phyloP scores from a whole-genome alignment of 2,329 filamentous ascomycete species.

The Emmonsiellopsis sp. region DNA sequence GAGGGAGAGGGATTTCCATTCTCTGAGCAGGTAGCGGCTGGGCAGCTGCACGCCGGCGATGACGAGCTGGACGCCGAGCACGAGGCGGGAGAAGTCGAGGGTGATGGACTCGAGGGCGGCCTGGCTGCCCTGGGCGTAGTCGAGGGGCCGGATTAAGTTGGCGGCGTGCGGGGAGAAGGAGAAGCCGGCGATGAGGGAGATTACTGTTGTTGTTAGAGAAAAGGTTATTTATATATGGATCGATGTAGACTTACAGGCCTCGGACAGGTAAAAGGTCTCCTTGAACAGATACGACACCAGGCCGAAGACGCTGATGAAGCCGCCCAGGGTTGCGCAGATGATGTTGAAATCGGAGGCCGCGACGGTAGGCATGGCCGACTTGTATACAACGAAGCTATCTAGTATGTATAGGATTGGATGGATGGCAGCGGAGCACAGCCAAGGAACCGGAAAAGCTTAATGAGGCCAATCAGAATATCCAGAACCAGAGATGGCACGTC shows the following conservation, averaged over 20 bases:
- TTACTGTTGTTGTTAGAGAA: constrained; percentile 46
- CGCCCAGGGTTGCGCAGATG: constrained; percentile 67
- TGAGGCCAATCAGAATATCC: too few relatives aligned
- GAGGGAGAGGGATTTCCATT: constrained; percentile 67
- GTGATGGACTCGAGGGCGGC: constrained; percentile 62
- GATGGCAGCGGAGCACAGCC: constrained; percentile 1
- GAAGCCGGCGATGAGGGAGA: constrained; percentile 70
- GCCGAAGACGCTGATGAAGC: constrained; percentile 83
- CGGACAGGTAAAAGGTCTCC: constrained; percentile 82
- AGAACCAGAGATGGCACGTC: too few relatives aligned
- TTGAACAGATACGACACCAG: constrained; percentile 84
- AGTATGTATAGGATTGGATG: too few relatives aligned
- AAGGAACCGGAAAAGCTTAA: too few relatives aligned
- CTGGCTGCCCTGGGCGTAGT: constrained; percentile 56
- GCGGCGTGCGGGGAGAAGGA: constrained; percentile 68
- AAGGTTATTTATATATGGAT: neutral
- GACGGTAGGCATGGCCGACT: constrained; percentile 48
- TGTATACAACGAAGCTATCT: neutral
- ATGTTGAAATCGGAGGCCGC: constrained; percentile 73
- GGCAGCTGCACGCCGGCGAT: constrained; percentile 82
- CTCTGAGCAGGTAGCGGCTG: constrained; percentile 64
- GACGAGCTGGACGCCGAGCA: constrained; percentile 83
- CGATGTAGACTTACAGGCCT: constrained; percentile 57
- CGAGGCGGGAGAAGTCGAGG: constrained; percentile 74
- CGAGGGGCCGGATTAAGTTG: constrained; percentile 63